Evolutionary conservation across 2,329 filamentous ascomycete genomes (phyloP).

Genomic region (Catunica adiposa): DNA sequence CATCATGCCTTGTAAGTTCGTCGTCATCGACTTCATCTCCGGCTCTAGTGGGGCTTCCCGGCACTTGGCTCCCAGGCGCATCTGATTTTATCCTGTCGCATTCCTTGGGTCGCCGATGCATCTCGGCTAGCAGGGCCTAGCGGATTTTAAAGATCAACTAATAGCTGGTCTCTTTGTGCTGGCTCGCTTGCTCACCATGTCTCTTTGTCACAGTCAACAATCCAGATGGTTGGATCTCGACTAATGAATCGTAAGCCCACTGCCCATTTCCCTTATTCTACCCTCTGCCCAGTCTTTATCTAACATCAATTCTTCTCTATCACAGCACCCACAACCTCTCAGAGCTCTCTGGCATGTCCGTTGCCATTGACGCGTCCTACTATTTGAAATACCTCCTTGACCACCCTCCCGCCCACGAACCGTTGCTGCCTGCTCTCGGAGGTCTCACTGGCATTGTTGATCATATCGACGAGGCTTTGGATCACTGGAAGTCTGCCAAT

Average conservation of each 20-base stretch:
- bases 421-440: constrained; percentile 75
- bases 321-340: constrained; percentile 44
- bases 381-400: constrained; percentile 70
- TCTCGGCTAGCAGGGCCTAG: too few relatives aligned
- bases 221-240: constrained; percentile 26
- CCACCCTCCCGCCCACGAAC: constrained; percentile 56
- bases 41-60: not conserved
- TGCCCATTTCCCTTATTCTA: not conserved
- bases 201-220: constrained; percentile 20
- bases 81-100: too few relatives aligned
- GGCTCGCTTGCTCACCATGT: not conserved
- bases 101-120: too few relatives aligned
- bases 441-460: constrained; percentile 66
- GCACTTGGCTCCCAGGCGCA: not conserved
- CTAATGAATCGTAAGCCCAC: constrained; percentile 23
- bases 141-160: too few relatives aligned
- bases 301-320: constrained; percentile 4
- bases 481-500: constrained; percentile 49
- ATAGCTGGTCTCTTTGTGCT: not conserved
- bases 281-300: not conserved
- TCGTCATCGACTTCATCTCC: too few relatives aligned
- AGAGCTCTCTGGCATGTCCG: constrained; percentile 54
- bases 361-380: constrained; percentile 80
- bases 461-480: constrained; percentile 62
- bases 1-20: constrained; percentile 24